A percentile compares a stretch with the other conserved stretches of the same genome.
phyloP scores from a whole-genome alignment of 208 protist genomes.

The Acanthamoeba polyphaga region DNA sequence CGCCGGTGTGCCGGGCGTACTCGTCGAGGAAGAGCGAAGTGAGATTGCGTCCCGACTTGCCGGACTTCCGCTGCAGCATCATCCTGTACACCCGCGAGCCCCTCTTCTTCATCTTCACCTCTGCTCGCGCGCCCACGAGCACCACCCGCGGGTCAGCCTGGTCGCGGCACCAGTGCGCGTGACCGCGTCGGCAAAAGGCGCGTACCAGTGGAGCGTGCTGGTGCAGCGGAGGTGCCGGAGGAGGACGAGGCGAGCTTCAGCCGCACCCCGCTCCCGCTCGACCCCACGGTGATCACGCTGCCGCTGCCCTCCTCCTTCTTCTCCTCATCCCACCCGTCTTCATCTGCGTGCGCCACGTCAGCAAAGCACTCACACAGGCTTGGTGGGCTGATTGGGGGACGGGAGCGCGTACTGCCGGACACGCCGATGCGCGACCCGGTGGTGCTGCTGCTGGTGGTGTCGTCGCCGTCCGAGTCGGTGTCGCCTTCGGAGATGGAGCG shows the following conservation, averaged over 20 bases:
- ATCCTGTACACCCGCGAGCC: slow-evolving; percentile 20
- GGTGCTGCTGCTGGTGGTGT: neutral
- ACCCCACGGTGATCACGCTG: neutral
- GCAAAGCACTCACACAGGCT: too few relatives aligned
- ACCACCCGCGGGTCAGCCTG: too few relatives aligned
- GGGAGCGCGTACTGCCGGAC: neutral
- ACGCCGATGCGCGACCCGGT: neutral
- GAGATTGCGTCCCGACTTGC: slow-evolving; percentile 33
- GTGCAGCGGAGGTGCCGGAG: neutral
- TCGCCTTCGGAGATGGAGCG: slow-evolving; percentile 37
- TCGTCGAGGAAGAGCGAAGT: slow-evolving; percentile 33
- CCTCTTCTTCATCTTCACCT: neutral
- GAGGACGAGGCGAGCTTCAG: slow-evolving; percentile 3
- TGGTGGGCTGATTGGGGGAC: too few relatives aligned
- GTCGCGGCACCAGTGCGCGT: too few relatives aligned
- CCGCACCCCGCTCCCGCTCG: neutral
- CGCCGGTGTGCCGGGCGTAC: slow-evolving; percentile 9
- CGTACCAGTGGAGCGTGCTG: too few relatives aligned
- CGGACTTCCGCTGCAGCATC: slow-evolving; percentile 13
- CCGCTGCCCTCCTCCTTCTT: neutral
- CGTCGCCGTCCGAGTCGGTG: neutral
- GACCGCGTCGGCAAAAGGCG: too few relatives aligned
- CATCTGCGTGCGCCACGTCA: neutral
- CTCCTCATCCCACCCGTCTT: neutral
- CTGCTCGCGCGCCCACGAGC: neutral